These are phyloP conservation scores for Ceratonia siliqua DNA, from an alignment of 306 rosid species.

Conservation along the genomic window DNA sequence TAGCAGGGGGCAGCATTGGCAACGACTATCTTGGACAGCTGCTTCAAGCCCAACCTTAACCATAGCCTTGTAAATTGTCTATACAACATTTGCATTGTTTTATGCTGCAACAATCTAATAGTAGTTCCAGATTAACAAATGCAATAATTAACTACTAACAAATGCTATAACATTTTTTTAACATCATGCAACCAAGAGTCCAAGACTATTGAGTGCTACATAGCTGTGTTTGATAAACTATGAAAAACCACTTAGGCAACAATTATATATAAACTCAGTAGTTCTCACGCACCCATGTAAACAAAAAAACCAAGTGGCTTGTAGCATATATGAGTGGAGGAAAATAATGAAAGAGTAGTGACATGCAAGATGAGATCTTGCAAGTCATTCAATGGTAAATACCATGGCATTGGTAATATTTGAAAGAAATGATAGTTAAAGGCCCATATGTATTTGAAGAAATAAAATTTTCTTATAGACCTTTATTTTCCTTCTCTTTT, in stretches of 20 bases:
- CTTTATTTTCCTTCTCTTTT: not conserved
- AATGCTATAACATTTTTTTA: not conserved
- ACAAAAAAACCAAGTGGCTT: not conserved
- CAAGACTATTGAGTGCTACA: not conserved
- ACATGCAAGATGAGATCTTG: not conserved
- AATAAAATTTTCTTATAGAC: not conserved
- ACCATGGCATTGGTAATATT: not conserved
- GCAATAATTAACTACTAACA: constrained; percentile 4
- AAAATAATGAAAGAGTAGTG: not conserved
- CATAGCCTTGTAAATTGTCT: constrained; percentile 82
- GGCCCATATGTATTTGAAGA: not conserved
- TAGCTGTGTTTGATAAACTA: not conserved
- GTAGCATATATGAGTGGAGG: not conserved
- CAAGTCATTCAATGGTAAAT: not conserved
- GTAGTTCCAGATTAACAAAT: constrained; percentile 14
- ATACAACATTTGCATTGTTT: constrained; percentile 99
- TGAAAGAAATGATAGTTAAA: not conserved
- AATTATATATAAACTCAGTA: constrained; percentile 3
- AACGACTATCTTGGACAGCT: no score
- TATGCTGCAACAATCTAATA: constrained; percentile 54
- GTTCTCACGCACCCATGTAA: not conserved
- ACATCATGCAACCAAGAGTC: not conserved
- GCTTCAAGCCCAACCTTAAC: constrained; percentile 86
- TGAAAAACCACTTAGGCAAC: not conserved
- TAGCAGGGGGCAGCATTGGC: no score